Base-by-base conservation (phyloP, 306 rosid species). In the Potentilla sterilis region DNA sequence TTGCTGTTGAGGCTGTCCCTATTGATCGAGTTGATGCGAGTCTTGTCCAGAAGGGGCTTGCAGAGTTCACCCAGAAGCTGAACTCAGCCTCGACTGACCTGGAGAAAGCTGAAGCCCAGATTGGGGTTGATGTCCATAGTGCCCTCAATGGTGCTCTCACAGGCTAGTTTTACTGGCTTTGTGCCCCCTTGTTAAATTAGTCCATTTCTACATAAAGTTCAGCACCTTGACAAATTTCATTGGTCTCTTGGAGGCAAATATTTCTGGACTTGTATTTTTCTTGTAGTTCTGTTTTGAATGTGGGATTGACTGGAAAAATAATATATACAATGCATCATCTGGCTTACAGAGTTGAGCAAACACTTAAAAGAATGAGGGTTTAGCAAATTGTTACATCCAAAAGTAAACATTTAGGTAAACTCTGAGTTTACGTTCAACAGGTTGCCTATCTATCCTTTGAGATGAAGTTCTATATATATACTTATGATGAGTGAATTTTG, bases 101-200 rank as follows among this genome's bases (percentile, higher is more conserved):
- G 88, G 99, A 96, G 93, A 96, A 92, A 81, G 99, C 99, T 9
- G 99, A 96, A 80, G 98, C 99, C 76, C 99, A 96, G 83, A 96
- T 96, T 52, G 99, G 98, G 65, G 90, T 96, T 37, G 99, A 92
- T 21, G 88, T 96, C 70, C 98, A 92, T 66, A 92, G 97, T 19
- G 96, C 98, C 15, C 91, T 96, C 75, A 92, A 89, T 75, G n/a
- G 84, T 1, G 94, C 98, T 48, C 90, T 96, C 43, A 3, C 93
- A 13, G 97, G 92, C 88, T 90, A 85, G 86, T 70, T 69, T 76
- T 77, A 55, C 69, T 71, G n/a, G 80, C 63, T 5, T 70, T 59
- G 54, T 74, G 73, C 79, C 46, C 67, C 72, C 73, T 38, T 55
- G 19, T 79, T 70, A 42, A 48, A 44, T 41, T 59, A 69, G 77